phyloP scores from a whole-genome alignment of 768 basidiomycete species.

The Boletus patriciae region DNA sequence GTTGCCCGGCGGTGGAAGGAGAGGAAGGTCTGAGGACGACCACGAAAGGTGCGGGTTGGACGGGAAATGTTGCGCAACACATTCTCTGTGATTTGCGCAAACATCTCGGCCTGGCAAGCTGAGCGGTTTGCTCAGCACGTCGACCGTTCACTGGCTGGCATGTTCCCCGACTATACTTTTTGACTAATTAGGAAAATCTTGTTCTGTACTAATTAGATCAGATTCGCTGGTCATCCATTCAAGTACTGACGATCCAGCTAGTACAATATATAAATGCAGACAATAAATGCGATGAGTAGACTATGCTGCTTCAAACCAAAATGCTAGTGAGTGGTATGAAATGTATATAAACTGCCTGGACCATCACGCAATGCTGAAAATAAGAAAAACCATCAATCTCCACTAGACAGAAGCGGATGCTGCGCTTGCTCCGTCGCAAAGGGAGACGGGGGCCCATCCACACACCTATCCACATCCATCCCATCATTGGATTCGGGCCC shows the following conservation, averaged over 20 bases:
- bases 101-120: conserved; percentile 27
- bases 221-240: not conserved
- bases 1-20: conserved; percentile 32
- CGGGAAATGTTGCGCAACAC: conserved; percentile 39
- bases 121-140: not conserved
- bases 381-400: conserved; percentile 7
- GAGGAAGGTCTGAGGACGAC: conserved; percentile 27
- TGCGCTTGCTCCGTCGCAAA: conserved; percentile 16
- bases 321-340: conserved; percentile 34
- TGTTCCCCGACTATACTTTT: not conserved
- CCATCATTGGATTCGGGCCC: conserved; percentile 2
- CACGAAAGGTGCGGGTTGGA: conserved; percentile 41
- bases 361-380: conserved; percentile 10
- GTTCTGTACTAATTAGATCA: not conserved
- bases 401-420: conserved; percentile 9
- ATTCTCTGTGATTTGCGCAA: conserved; percentile 40
- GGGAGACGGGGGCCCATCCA: conserved; percentile 17
- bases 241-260: not conserved
- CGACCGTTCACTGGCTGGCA: not conserved
- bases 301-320: conserved; percentile 29
- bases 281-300: conserved; percentile 32
- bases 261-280: conserved; percentile 21
- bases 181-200: conserved; percentile 19
- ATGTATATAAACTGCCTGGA: conserved; percentile 15
- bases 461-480: conserved; percentile 28